phyloP scores from a whole-genome alignment of 768 basidiomycete species.

The Trametes elegans region DNA sequence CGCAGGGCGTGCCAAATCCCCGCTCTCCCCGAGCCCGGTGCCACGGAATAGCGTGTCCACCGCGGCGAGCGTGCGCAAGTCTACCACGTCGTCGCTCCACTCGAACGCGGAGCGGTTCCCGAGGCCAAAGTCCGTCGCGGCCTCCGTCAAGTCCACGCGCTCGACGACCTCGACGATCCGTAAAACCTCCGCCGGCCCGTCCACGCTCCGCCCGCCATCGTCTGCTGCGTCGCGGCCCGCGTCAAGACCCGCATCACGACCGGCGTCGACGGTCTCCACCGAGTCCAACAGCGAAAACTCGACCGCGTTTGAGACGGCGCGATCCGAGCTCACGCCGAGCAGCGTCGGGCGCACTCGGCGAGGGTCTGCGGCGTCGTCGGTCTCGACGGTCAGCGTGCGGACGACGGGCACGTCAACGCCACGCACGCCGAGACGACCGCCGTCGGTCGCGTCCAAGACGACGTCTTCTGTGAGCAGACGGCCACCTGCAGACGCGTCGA shows the following conservation, averaged over 20 bases:
- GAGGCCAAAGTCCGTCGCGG: constrained; percentile 24
- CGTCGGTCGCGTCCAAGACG: constrained; percentile 26
- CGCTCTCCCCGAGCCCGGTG: constrained; percentile 14
- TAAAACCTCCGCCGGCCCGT: constrained; percentile 26
- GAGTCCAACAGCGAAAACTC: constrained; percentile 38
- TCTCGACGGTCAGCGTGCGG: constrained; percentile 30
- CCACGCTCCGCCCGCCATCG: constrained; percentile 28
- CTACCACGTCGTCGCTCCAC: constrained; percentile 11
- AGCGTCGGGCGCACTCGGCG: constrained; percentile 32
- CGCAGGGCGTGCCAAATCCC: constrained; percentile 10
- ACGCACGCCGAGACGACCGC: constrained; percentile 22
- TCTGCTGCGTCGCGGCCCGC: constrained; percentile 22
- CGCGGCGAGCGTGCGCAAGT: constrained; percentile 9
- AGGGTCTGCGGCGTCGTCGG: constrained; percentile 32
- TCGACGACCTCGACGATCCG: constrained; percentile 40
- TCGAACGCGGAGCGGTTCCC: constrained; percentile 25
- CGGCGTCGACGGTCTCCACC: constrained; percentile 18
- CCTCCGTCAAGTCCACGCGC: constrained; percentile 36
- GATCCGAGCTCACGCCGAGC: constrained; percentile 35
- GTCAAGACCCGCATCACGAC: constrained; percentile 21
- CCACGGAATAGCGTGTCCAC: constrained; percentile 9
- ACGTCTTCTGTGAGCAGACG: constrained; percentile 20
- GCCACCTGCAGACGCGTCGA: constrained; percentile 18
- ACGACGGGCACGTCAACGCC: constrained; percentile 28
- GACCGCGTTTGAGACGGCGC: constrained; percentile 46